Evolutionary conservation across 768 basidiomycete genomes (phyloP).

Genomic region (Cyathus striatus): DNA sequence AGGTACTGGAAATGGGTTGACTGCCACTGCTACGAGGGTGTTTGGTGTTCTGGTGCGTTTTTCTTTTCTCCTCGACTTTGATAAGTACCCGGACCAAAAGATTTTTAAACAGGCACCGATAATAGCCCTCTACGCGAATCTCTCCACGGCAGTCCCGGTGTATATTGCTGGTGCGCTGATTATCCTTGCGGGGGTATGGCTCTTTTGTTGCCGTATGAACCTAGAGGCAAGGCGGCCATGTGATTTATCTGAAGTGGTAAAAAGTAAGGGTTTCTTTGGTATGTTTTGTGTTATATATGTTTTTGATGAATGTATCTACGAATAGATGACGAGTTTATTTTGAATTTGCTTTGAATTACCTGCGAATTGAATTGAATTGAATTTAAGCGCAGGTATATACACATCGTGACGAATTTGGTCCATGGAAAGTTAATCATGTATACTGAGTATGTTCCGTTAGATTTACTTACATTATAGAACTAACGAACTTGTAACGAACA

Average conservation of each 20-base stretch:
- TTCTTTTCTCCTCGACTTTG: not conserved
- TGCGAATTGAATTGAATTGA: no score
- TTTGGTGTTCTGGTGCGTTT: conserved; percentile 61
- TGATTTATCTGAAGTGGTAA: conserved; percentile 19
- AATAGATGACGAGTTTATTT: no score
- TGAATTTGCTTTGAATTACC: no score
- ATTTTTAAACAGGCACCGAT: conserved; percentile 48
- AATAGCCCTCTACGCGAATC: conserved; percentile 65
- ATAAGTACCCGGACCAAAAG: not conserved
- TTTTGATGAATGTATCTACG: no score
- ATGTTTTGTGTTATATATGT: not conserved
- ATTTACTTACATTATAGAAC: no score
- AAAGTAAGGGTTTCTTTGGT: not conserved
- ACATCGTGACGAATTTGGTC: no score
- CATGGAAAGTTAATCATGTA: no score
- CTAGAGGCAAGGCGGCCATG: conserved; percentile 67
- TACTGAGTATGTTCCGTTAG: no score
- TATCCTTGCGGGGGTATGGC: conserved; percentile 56
- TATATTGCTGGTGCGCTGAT: conserved; percentile 67
- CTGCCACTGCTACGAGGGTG: conserved; percentile 52
- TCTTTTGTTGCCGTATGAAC: conserved; percentile 67
- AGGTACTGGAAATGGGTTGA: conserved; percentile 68
- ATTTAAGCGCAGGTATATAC: no score
- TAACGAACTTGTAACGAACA: no score
- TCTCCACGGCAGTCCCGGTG: conserved; percentile 62